Evolutionary conservation across 2,329 filamentous ascomycete genomes (phyloP), one percentile per base, ranked within the genome.

Genomic region (Pseudomassariella vexata): DNA sequence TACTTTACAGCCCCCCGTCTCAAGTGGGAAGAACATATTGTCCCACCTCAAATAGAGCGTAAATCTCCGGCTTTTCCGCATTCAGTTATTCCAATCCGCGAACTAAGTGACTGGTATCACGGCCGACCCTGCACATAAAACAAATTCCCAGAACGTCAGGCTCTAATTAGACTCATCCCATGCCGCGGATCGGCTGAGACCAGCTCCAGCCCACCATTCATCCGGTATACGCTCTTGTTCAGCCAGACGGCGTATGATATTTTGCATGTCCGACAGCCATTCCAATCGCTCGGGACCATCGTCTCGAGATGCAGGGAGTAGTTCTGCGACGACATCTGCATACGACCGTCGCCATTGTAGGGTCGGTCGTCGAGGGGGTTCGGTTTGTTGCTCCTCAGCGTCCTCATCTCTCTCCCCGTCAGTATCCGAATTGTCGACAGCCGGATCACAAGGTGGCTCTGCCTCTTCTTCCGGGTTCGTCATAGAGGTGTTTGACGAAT

Each of bases 121-220:
- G n/a, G n/a, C n/a, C n/a, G n/a, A n/a, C n/a, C n/a, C n/a, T n/a
- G n/a, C n/a, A n/a, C n/a, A n/a, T n/a, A n/a, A n/a, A n/a, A n/a
- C n/a, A n/a, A n/a, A n/a, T 14, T n/a, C n/a, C 22, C 22, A 24
- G 22, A 24, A 28, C 21, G 21, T 23, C 29, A n/a, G 20, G 12
- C 16, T 28, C 31, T 37, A 45, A 17, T 37, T 40, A 5, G 34
- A 49, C 9, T 57, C 57, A 32, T 65, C 63, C 21, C 56, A 61
- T 12, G 62, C 57, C 34, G 76, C 57, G 10, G 68, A 79, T 41
- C 79, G 73, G 48, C 68, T 79, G 41, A 85, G 67, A 24, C 82
- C 82, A 37, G 71, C 79, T 47, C 76, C 72, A 37, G 76, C 75
- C 86, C 86, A 94, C 78, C 82, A 89, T 42, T 86, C 79, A 39